Evolutionary conservation across 2,329 filamentous ascomycete species (phyloP).

Genomic region (Fusarium setosum): DNA sequence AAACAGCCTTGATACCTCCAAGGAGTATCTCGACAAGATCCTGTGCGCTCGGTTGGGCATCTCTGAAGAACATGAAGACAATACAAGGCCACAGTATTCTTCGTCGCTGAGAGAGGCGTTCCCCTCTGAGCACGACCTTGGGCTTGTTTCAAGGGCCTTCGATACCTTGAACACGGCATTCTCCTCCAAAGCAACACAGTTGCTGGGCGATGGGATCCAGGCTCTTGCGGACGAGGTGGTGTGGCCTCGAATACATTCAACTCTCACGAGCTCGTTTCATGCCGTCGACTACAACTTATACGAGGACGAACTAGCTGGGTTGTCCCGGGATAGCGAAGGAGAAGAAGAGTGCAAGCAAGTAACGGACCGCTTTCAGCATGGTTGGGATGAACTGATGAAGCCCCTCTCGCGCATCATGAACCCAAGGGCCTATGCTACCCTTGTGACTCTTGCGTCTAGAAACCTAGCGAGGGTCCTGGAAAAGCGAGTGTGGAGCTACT

Average conservation of each 20-base stretch:
- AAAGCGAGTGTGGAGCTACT: constrained; percentile 86
- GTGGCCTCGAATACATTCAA: constrained; percentile 84
- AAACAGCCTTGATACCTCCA: constrained; percentile 93
- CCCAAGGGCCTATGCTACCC: constrained; percentile 75
- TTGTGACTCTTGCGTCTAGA: constrained; percentile 78
- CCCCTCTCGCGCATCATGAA: constrained; percentile 90
- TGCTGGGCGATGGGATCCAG: constrained; percentile 85
- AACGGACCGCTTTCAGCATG: constrained; percentile 82
- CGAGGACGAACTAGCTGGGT: constrained; percentile 69
- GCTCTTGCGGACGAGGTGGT: constrained; percentile 90
- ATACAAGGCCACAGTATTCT: too few relatives aligned
- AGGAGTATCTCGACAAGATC: constrained; percentile 77
- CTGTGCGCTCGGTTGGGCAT: too few relatives aligned
- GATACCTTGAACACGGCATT: constrained; percentile 78
- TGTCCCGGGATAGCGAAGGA: constrained; percentile 64
- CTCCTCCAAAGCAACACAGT: constrained; percentile 80
- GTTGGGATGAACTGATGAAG: constrained; percentile 87
- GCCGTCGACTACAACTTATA: constrained; percentile 86
- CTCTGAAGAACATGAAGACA: too few relatives aligned
- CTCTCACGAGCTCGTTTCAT: constrained; percentile 89
- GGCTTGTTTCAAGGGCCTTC: constrained; percentile 75
- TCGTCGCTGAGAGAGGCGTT: constrained; percentile 74
- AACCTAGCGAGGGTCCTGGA: constrained; percentile 85
- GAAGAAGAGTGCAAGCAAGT: constrained; percentile 74
- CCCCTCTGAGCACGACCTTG: constrained; percentile 81